Evolutionary conservation across 345 rosid species (phyloP).

Genomic region (Pugionium cornutum): DNA sequence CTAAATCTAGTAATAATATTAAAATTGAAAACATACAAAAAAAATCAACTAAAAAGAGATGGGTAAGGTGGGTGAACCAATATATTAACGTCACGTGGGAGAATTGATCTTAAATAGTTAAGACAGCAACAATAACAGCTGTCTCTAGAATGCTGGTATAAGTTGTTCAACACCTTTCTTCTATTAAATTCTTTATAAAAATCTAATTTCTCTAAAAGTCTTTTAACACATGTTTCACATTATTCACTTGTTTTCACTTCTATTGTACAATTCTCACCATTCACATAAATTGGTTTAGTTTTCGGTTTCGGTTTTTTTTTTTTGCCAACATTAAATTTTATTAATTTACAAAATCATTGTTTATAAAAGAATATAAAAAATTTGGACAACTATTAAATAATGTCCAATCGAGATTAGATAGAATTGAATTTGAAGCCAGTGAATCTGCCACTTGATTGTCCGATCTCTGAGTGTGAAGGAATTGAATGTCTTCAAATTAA

Average conservation of each 20-base stretch:
- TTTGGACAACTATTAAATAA: no score
- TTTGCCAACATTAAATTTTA: no score
- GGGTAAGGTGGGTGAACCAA: slow-evolving; percentile 34
- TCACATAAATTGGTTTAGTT: not conserved
- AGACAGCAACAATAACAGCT: slow-evolving; percentile 2
- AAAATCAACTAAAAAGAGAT: not conserved
- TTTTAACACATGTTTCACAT: not conserved
- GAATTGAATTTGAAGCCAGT: no score
- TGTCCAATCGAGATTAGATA: no score
- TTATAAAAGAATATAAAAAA: no score
- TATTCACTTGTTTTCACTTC: not conserved
- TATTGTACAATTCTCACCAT: not conserved
- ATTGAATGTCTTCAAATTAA: no score
- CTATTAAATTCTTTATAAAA: not conserved
- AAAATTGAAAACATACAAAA: no score
- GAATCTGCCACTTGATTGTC: no score
- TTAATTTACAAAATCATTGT: no score
- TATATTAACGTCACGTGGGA: slow-evolving; percentile 17
- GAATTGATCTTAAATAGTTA: slow-evolving; percentile 22
- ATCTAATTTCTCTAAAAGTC: not conserved
- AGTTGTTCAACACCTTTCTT: slow-evolving; percentile 29
- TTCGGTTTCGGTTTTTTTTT: no score
- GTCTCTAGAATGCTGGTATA: slow-evolving; percentile 20
- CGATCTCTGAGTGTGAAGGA: no score
- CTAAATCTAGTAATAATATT: no score